phyloP scores from a whole-genome alignment of 257 asterid genomes.

The Penstemon newberryi region DNA sequence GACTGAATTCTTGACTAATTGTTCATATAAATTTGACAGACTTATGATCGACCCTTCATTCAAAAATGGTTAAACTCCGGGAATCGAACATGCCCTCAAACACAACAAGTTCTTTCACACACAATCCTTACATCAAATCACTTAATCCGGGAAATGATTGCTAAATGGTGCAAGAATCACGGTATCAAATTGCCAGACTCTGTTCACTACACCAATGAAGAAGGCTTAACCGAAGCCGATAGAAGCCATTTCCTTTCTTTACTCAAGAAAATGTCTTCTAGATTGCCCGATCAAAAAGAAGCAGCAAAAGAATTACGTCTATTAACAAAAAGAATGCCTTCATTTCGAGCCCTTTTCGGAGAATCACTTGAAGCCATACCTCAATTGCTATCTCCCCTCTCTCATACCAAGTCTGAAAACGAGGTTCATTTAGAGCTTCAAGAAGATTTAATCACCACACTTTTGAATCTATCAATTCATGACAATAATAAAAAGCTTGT shows the following conservation, averaged over 20 bases:
- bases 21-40: conserved; percentile 50
- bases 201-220: conserved; percentile 42
- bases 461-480: conserved; percentile 79
- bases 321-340: conserved; percentile 70
- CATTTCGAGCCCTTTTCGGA: conserved; percentile 74
- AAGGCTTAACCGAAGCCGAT: conserved; percentile 60
- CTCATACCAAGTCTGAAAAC: conserved; percentile 30
- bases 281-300: conserved; percentile 58
- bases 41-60: conserved; percentile 80
- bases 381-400: conserved; percentile 62
- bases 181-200: conserved; percentile 61
- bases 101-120: conserved; percentile 80
- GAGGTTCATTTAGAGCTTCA: conserved; percentile 54
- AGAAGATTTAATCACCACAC: conserved; percentile 82
- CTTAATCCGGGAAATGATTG: conserved; percentile 64
- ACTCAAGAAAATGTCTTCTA: conserved; percentile 54
- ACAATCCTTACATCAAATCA: conserved; percentile 69
- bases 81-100: conserved; percentile 75
- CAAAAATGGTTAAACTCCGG: conserved; percentile 84
- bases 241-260: conserved; percentile 48
- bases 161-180: conserved; percentile 65
- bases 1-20: conserved; percentile 19
- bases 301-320: conserved; percentile 76
- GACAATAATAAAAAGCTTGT: conserved; percentile 85
- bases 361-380: conserved; percentile 60